Percentiles rank a stretch among this genome's conserved stretches.
phyloP scores from a whole-genome alignment of 495 filamentous ascomycete genomes.

The Podospora tetraspora region DNA sequence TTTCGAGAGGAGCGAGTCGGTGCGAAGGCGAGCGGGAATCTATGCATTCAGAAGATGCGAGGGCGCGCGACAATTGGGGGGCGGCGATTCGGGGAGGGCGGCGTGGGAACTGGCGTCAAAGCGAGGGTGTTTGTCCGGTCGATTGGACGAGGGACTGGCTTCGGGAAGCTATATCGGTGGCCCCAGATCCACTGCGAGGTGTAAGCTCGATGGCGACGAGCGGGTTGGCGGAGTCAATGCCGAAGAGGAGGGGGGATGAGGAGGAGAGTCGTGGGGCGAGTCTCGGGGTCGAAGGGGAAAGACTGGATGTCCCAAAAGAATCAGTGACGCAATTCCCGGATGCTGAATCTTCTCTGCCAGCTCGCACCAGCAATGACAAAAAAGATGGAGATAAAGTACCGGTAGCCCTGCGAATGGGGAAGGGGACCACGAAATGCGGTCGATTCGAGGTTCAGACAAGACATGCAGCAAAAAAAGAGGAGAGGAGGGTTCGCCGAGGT shows the following conservation, averaged over 20 bases:
- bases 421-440: neutral
- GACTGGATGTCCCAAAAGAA: neutral
- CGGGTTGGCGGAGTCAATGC: neutral
- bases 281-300: neutral
- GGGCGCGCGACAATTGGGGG: neutral
- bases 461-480: neutral
- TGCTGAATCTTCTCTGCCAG: neutral
- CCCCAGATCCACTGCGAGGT: neutral
- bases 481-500: slow-evolving; percentile 2
- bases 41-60: slow-evolving; percentile 21
- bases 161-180: neutral
- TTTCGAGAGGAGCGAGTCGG: slow-evolving; percentile 9
- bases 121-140: neutral
- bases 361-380: neutral
- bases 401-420: neutral
- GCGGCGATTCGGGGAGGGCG: neutral
- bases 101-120: neutral
- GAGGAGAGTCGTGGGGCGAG: neutral
- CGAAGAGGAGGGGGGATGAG: neutral
- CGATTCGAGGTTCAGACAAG: neutral
- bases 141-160: neutral
- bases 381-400: neutral
- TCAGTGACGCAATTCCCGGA: slow-evolving; percentile 8
- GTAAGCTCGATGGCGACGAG: neutral
- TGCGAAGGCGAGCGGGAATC: neutral